Evolutionary conservation across 441 rosid species (phyloP).

Genomic region (Arabidopsis hybrid): DNA sequence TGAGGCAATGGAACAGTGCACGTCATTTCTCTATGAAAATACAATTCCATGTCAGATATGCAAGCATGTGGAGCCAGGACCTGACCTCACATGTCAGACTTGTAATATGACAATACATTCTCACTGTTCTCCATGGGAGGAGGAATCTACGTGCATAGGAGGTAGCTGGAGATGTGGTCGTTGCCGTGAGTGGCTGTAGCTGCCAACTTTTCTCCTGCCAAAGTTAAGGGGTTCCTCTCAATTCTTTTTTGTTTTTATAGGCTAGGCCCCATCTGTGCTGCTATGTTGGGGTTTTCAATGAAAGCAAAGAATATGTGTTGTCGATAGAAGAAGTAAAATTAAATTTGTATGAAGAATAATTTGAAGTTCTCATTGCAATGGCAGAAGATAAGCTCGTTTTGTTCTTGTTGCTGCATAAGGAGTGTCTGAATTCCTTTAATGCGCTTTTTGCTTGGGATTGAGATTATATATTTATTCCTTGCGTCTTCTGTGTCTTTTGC

Average conservation of each 20-base stretch:
- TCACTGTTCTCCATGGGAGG: conserved; percentile 85
- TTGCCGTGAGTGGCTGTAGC: conserved; percentile 81
- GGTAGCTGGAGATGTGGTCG: conserved; percentile 82
- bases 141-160: conserved; percentile 45
- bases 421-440: conserved; percentile 36
- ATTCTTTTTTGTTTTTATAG: conserved; percentile 6
- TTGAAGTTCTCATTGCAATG: not conserved
- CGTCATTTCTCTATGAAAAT: conserved; percentile 34
- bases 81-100: conserved; percentile 67
- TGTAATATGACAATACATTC: conserved; percentile 72
- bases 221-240: not conserved
- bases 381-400: conserved; percentile 4
- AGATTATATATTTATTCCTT: conserved; percentile 16
- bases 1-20: conserved; percentile 41
- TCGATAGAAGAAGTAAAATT: conserved; percentile 25
- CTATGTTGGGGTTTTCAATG: conserved; percentile 26
- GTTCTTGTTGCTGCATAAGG: conserved; percentile 29
- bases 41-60: conserved; percentile 64
- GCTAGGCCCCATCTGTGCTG: conserved; percentile 28
- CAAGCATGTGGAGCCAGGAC: conserved; percentile 57
- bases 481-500: no score
- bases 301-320: conserved; percentile 23
- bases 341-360: conserved; percentile 16
- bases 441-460: conserved; percentile 31
- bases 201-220: not conserved